Evolutionary conservation across 1,139 yeast species (phyloP), one percentile per base, ranked within the genome.

Genomic region (Arxiozyma telluris): DNA sequence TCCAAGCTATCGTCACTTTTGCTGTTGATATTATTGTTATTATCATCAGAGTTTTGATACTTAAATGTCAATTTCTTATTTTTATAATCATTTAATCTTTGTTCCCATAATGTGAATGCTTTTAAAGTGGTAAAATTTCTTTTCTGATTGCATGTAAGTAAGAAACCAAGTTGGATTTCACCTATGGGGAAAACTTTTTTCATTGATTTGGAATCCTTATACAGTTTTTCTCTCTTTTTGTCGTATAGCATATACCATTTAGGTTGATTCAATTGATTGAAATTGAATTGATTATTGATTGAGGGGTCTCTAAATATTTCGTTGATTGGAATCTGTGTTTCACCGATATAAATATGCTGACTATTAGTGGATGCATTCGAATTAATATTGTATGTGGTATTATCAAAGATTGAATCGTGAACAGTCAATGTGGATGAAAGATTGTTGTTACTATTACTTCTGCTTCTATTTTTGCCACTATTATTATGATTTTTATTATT

Each of bases 221-320:
- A 50, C 44, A 56, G 54, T 43, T 57, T 59, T 43, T 61, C 61
- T 15, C 62, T 52, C 45, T 61, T 61, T 44, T 56, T 62, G 49
- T 66, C 69, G 50, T 60, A 61, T 22, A 67, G 47, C 8, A 59
- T 59, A 51, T 61, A 64, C 68, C 70, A 65, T 20, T 55, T 34
- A n/a, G 44, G 49, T 22, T 44, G 39, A 22, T 22, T 41, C 23
- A 44, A 42, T n/a, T 49, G 51, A 43, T 49, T 27, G 17, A 49
- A 49, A 41, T 49, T 20, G 42, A 41, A 49, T 17, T 50, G 52
- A n/a, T 57, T 56, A 8, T 51, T 49, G 18, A 55, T 52, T 39
- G 59, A 59, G 42, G 54, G 54, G 4, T 54, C 55, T 45, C 59
- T 60, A 53, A 67, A 66, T n/a, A 67, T 41, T 12, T 65, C 64